A percentile compares a stretch with the other conserved stretches of the same genome.
Evolutionary conservation across 768 basidiomycete genomes (phyloP).

Genomic region (Termitomyces sp.): DNA sequence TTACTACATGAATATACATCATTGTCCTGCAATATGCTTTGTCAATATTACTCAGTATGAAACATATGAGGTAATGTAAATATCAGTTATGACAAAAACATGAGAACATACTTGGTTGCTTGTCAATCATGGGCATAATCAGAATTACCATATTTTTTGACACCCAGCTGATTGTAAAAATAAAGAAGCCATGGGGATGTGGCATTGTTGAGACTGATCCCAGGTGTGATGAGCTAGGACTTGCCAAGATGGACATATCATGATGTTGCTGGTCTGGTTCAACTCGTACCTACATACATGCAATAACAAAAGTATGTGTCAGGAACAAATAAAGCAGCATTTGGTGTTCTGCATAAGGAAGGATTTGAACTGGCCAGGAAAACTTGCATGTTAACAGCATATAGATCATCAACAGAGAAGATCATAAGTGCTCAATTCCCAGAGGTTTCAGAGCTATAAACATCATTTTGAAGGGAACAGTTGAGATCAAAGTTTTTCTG

Average conservation of each 20-base stretch:
- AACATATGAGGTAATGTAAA: no score
- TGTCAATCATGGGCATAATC: no score
- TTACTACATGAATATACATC: no score
- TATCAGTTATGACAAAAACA: no score
- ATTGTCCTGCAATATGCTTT: no score
- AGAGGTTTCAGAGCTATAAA: not conserved
- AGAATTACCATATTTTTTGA: no score
- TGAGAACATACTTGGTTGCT: no score
- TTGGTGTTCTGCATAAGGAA: not conserved
- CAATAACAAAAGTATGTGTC: not conserved
- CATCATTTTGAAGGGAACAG: not conserved
- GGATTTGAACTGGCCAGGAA: not conserved
- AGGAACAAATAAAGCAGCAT: not conserved
- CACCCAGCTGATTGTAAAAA: not conserved
- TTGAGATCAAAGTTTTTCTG: no score
- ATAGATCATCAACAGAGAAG: not conserved
- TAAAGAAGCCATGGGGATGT: not conserved
- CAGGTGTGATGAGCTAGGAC: not conserved
- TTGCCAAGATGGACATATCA: not conserved
- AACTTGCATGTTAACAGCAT: not conserved
- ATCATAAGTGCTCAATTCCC: not conserved
- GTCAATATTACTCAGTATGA: no score
- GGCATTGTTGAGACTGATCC: not conserved
- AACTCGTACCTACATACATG: not conserved
- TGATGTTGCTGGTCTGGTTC: not conserved